phyloP scores from a whole-genome alignment of 257 asterid genomes.

The Echium plantagineum region DNA sequence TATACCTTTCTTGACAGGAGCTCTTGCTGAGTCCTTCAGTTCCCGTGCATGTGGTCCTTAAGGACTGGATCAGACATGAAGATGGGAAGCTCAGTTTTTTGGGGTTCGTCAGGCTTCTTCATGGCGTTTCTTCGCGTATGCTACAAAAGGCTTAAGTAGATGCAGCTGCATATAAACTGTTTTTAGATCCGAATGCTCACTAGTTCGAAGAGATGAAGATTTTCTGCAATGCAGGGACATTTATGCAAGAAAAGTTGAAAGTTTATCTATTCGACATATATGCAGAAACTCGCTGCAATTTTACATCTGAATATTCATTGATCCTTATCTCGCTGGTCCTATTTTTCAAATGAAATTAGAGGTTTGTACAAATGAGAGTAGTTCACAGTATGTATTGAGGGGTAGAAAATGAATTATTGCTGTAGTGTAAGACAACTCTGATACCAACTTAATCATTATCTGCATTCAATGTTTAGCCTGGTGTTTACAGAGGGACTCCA shows the following conservation, averaged over 20 bases:
- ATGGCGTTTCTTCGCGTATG: constrained; percentile 64
- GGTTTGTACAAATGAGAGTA: constrained; percentile 28
- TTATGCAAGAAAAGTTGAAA: not conserved
- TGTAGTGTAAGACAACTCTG: constrained; percentile 7
- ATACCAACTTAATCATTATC: not conserved
- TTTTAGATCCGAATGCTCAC: not conserved
- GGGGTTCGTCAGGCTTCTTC: constrained; percentile 83
- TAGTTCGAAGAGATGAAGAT: not conserved
- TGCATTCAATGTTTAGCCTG: not conserved
- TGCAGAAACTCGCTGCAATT: constrained; percentile 1
- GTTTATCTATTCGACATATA: not conserved
- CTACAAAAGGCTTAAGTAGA: constrained; percentile 47
- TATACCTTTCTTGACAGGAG: constrained; percentile 33
- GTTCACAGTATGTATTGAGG: constrained; percentile 13
- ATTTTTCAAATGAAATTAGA: not conserved
- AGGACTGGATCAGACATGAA: constrained; percentile 86
- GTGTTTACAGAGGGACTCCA: not conserved
- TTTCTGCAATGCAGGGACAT: not conserved
- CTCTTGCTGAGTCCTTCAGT: constrained; percentile 83
- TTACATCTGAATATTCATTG: not conserved
- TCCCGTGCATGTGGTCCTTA: constrained; percentile 81
- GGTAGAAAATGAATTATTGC: constrained; percentile 14
- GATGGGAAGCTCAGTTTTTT: constrained; percentile 94
- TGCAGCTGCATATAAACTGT: not conserved
- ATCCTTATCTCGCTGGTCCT: not conserved